Evolutionary conservation across 2,329 filamentous ascomycete genomes (phyloP), one percentile per base, ranked within the genome.

Genomic region (Sporothrix protearum): DNA sequence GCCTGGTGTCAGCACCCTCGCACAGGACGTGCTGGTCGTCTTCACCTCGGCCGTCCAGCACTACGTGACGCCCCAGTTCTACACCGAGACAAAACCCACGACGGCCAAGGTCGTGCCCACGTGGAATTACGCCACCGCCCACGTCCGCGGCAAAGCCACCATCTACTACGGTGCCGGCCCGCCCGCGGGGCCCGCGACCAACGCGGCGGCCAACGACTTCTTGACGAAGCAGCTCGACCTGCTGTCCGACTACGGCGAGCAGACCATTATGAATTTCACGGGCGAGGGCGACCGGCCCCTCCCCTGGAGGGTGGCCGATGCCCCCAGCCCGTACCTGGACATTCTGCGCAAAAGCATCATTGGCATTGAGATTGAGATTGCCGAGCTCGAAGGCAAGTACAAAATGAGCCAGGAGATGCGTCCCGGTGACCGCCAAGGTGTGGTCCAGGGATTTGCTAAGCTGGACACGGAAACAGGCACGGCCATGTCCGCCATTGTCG

Each of bases 61-160:
- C 79, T 92, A 92, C 75, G 85, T 92, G 5, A 91, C 89, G 0
- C 88, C 89, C 0, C 89, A 90, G 73, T 91, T 91, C 79, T 92
- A 91, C 80, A 82, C 80, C 12, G 83, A 88, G 74, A 91, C 89
- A 0, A 92, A 91, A 77, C 89, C 88, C 0, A 77, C 76, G 0
- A 88, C 85, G 0, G 89, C 85, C 12, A 92, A 92, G 75, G 89
- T 91, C 0, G 89, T 90, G 5, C 89, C 89, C 0, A 92, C 89
- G 0, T 92, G 89, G 90, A 89, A 92, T 78, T 92, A 92, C 75
- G 82, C 87, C 0, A 88, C 89, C 0, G 89, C 85, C 0, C 88
- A 92, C 78, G 87, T 82, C 0, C 91, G 91, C 75, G 89, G 89
- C 1, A 83, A 78, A 1, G 85, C 86, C 0, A 85, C 73, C 0